Evolutionary conservation across 768 basidiomycete species (phyloP).

Genomic region (Guyanaporus albipodus): DNA sequence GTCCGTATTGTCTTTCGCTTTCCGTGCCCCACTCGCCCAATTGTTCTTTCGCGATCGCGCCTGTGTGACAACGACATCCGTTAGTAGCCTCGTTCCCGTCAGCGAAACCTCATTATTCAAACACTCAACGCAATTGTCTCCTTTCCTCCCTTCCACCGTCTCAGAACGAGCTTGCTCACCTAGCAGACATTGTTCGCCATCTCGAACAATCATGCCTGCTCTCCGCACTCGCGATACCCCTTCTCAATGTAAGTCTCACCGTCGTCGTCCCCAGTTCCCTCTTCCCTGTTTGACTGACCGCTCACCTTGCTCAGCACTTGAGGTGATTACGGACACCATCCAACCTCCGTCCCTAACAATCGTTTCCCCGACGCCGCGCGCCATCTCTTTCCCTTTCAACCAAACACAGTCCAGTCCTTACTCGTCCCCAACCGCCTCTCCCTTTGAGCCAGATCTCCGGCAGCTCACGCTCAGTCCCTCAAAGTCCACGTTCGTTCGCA

Average conservation of each 20-base stretch:
- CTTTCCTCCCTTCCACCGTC: slow-evolving; percentile 31
- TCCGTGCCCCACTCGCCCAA: slow-evolving; percentile 61
- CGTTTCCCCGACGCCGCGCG: slow-evolving; percentile 60
- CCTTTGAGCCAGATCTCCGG: slow-evolving; percentile 68
- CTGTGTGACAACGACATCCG: slow-evolving; percentile 49
- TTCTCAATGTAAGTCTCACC: slow-evolving; percentile 40
- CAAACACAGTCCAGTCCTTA: slow-evolving; percentile 49
- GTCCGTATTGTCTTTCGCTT: slow-evolving; percentile 52
- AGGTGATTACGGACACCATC: slow-evolving; percentile 66
- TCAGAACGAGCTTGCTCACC: slow-evolving; percentile 35
- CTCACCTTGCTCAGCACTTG: slow-evolving; percentile 51
- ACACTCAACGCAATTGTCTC: slow-evolving; percentile 11
- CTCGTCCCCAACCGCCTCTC: slow-evolving; percentile 63
- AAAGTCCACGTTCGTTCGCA: slow-evolving; percentile 35
- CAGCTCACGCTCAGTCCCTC: slow-evolving; percentile 44
- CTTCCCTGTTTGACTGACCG: slow-evolving; percentile 7
- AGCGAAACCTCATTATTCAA: slow-evolving; percentile 42
- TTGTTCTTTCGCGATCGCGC: slow-evolving; percentile 50
- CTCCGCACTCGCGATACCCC: slow-evolving; percentile 75
- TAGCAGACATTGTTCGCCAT: slow-evolving; percentile 31
- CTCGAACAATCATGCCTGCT: slow-evolving; percentile 64
- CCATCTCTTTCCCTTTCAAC: slow-evolving; percentile 42
- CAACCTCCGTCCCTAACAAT: slow-evolving; percentile 52
- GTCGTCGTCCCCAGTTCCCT: background rate
- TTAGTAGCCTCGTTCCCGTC: slow-evolving; percentile 39